Base-by-base conservation (phyloP, 2,329 filamentous ascomycete species). In the Sclerotinia borealis region DNA sequence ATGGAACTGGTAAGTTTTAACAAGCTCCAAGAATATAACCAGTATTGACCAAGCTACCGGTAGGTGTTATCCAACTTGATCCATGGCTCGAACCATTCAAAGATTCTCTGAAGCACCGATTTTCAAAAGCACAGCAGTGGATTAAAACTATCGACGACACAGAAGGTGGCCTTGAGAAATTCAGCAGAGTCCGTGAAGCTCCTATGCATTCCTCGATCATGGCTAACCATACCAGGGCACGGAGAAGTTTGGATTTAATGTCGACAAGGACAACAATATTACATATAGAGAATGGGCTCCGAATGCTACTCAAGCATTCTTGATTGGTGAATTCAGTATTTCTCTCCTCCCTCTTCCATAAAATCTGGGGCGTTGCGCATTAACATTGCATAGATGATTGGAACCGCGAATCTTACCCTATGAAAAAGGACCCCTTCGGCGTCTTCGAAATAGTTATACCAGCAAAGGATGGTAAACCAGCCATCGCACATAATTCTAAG, bases 241-340 rank as follows among this genome's bases (percentile, higher is more conserved):
- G 67, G 92, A 98, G 73, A 88, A 83, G 67, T 96, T 90, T 73
- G 95, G 95, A 63, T 85, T 99, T 77, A 92, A 91, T 69, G 87
- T 95, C 65, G 83, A 88, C 73, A 80, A 85, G 61, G 87, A 96
- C 72, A 91, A 91, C 75, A 92, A 93, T 76, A 92, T 99, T 69
- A 81, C 83, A 64, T 99, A 99, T 77, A 85, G 92, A 70, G 95
- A 99, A 83, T 99, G 95, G 95, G 95, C 95, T 1, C 93, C 95
- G 31, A 96, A 92, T 79, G 93, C 92, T 61, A 81, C 85, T 47
- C 83, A 90, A 72, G 95, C 95, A 56, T 92, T 87, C 75, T 83
- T 99, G 59, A 89, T 96, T 70, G 95, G 95, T 66, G 95, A 98
- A 71, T 99, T 98, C 81, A 99, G 90, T 93, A 80, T 69, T 67